A percentile compares a stretch with the other conserved stretches of the same genome.
Evolutionary conservation across 441 rosid species (phyloP).

Genomic region (Croton setiger): DNA sequence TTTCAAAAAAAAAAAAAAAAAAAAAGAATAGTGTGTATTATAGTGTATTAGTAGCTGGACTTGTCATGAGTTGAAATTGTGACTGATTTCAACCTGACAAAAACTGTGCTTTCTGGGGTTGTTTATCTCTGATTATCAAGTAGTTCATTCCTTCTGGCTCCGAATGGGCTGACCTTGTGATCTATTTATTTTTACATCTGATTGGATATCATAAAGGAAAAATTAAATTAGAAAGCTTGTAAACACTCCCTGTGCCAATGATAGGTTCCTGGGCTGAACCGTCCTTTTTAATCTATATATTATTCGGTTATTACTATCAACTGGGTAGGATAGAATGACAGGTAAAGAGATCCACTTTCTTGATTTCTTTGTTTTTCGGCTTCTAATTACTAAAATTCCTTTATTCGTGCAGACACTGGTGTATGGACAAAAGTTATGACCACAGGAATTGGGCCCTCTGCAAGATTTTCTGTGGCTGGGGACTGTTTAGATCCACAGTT

Average conservation of each 20-base stretch:
- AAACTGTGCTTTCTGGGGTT: neutral
- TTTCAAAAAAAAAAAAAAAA: too few species aligned
- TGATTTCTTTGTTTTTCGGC: slow-evolving; percentile 3
- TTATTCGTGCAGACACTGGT: slow-evolving; percentile 56
- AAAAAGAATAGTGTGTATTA: neutral
- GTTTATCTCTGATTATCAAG: slow-evolving; percentile 1
- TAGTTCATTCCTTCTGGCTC: slow-evolving; percentile 9
- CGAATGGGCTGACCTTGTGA: slow-evolving; percentile 10
- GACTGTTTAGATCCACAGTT: slow-evolving; percentile 82
- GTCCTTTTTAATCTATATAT: too few species aligned
- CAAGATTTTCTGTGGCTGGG: slow-evolving; percentile 89
- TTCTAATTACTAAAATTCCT: slow-evolving; percentile 12
- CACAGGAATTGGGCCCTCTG: slow-evolving; percentile 75
- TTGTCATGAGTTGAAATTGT: neutral
- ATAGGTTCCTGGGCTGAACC: too few species aligned
- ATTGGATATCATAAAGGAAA: too few species aligned
- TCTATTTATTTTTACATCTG: neutral
- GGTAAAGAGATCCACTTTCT: too few species aligned
- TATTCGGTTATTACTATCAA: too few species aligned
- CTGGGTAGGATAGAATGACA: too few species aligned
- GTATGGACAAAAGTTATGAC: slow-evolving; percentile 76
- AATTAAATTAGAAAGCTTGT: too few species aligned
- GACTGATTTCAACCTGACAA: slow-evolving; percentile 9
- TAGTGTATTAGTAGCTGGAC: neutral
- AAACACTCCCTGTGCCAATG: too few species aligned